Evolutionary conservation across 2,329 filamentous ascomycete genomes (phyloP).

Genomic region (Alternaria gansuensis): DNA sequence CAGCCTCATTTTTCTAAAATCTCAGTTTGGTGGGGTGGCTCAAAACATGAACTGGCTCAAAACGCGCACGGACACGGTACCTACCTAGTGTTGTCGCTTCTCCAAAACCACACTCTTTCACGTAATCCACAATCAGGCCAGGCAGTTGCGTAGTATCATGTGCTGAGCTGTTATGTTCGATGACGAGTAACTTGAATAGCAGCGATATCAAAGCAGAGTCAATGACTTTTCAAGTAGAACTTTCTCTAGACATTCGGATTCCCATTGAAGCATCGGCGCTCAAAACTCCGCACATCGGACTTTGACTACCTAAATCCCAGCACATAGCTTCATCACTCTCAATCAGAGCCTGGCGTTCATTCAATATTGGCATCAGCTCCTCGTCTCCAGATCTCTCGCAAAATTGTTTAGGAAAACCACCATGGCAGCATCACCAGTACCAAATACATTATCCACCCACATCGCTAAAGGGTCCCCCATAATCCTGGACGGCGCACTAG

Average conservation of each 20-base stretch:
- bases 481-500: constrained; percentile 59
- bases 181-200: not conserved
- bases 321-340: not conserved
- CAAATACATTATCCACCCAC: constrained; percentile 13
- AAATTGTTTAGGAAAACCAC: not conserved
- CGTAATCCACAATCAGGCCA: not conserved
- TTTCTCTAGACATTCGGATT: not conserved
- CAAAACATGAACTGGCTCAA: no score
- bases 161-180: not conserved
- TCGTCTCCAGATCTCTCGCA: not conserved
- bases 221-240: not conserved
- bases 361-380: not conserved
- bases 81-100: not conserved
- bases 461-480: constrained; percentile 41
- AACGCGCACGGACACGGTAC: no score
- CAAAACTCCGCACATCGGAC: constrained; percentile 19
- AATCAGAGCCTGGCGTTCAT: not conserved
- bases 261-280: constrained; percentile 13
- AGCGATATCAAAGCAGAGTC: not conserved
- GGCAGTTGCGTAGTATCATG: not conserved
- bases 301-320: constrained; percentile 2
- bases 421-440: constrained; percentile 8
- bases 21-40: no score
- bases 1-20: no score
- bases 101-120: not conserved